phyloP scores from a whole-genome alignment of 1,284 basidiomycete genomes.

The Cryptococcus maquisensis region DNA sequence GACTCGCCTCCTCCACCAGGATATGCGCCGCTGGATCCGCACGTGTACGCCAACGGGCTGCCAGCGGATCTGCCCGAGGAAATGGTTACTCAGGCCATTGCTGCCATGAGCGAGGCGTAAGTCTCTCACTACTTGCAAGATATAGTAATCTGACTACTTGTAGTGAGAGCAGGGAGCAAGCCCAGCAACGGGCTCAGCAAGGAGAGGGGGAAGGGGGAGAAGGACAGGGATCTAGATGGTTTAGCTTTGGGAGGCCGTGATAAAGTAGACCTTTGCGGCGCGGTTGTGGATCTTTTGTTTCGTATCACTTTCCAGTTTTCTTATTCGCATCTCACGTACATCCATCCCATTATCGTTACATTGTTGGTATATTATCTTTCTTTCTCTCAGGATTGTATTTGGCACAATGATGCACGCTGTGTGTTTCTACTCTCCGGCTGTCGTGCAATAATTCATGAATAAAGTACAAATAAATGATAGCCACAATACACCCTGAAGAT shows the following conservation, averaged over 20 bases:
- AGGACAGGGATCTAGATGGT: too few relatives aligned
- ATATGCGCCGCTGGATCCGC: constrained; percentile 49
- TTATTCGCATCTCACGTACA: too few relatives aligned
- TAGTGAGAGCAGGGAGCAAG: too few relatives aligned
- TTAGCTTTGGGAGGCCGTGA: too few relatives aligned
- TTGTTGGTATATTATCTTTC: not conserved
- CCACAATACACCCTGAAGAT: not conserved
- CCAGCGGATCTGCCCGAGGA: constrained; percentile 49
- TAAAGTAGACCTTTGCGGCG: too few relatives aligned
- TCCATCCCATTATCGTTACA: too few relatives aligned
- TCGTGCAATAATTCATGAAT: not conserved
- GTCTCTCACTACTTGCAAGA: not conserved
- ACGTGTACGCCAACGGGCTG: constrained; percentile 47
- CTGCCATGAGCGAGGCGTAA: constrained; percentile 35
- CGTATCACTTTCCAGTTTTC: too few relatives aligned
- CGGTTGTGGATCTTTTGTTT: too few relatives aligned
- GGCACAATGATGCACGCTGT: not conserved
- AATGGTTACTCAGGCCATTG: constrained; percentile 47
- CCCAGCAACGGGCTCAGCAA: too few relatives aligned
- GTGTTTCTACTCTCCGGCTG: not conserved
- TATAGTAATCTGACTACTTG: too few relatives aligned
- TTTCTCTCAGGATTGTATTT: not conserved
- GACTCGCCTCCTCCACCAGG: constrained; percentile 38
- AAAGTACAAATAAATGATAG: not conserved
- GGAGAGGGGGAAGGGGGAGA: too few relatives aligned